These are phyloP conservation scores for Psidium guajava DNA, from an alignment of 345 rosid genomes.

Conservation along the genomic window DNA sequence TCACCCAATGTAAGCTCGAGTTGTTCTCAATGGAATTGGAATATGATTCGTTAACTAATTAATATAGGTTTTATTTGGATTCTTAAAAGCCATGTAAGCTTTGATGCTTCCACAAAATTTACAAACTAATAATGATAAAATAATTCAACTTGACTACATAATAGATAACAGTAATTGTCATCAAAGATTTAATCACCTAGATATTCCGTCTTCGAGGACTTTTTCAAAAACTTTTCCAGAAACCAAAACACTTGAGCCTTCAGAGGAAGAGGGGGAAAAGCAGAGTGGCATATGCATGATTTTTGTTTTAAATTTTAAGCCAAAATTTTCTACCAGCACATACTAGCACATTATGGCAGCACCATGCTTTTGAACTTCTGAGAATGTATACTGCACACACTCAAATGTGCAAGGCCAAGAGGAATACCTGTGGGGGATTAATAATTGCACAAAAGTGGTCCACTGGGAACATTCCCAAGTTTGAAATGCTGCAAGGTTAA, in stretches of 20 bases:
- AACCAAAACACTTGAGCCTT: neutral
- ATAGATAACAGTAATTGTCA: neutral
- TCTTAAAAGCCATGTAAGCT: neutral
- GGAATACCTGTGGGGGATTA: slow-evolving; percentile 88
- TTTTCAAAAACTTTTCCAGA: neutral
- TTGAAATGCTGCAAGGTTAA: slow-evolving; percentile 67
- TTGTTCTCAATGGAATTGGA: neutral
- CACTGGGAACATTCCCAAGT: slow-evolving; percentile 97
- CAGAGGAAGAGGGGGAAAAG: neutral
- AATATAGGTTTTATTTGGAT: neutral
- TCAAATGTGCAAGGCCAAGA: neutral
- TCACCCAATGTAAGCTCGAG: neutral
- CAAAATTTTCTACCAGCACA: neutral
- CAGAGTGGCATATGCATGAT: neutral
- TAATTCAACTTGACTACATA: too few species aligned
- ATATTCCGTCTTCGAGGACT: neutral
- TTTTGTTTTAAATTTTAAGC: neutral
- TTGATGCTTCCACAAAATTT: neutral
- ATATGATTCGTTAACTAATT: neutral
- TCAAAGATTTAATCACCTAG: neutral
- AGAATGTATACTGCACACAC: neutral
- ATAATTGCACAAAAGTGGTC: slow-evolving; percentile 91
- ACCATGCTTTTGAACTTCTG: neutral
- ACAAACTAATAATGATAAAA: too few species aligned
- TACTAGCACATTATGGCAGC: neutral